phyloP scores from a whole-genome alignment of 192 early-diverging fungal genomes.

The Coemansia sp. region DNA sequence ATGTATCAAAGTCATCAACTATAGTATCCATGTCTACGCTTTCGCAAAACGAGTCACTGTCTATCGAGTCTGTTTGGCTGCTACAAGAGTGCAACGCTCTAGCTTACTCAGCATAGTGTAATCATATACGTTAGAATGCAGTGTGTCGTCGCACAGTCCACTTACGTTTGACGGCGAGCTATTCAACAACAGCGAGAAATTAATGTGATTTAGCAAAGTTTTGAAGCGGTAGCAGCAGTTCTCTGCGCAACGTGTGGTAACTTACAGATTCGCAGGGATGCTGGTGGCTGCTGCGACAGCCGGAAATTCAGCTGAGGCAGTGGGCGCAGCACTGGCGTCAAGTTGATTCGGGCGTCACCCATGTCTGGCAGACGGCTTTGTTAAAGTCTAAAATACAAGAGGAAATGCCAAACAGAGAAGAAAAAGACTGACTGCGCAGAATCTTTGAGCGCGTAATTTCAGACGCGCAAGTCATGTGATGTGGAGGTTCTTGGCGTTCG shows the following conservation, averaged over 20 bases:
- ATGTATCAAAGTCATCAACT: slow-evolving; percentile 11
- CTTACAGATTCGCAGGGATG: slow-evolving; percentile 16
- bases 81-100: neutral
- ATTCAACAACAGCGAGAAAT: neutral
- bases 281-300: slow-evolving; percentile 40
- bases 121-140: neutral
- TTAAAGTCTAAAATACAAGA: neutral
- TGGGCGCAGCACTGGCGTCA: slow-evolving; percentile 20
- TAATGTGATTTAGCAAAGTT: neutral
- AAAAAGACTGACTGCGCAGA: slow-evolving; percentile 4
- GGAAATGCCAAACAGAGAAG: neutral
- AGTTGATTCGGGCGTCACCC: slow-evolving; percentile 16
- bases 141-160: neutral
- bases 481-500: slow-evolving; percentile 1
- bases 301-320: slow-evolving; percentile 39
- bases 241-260: neutral
- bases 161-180: slow-evolving; percentile 15
- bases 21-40: neutral
- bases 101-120: neutral
- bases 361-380: neutral
- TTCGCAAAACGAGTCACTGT: slow-evolving; percentile 23
- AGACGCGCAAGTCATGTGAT: neutral
- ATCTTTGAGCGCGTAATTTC: neutral
- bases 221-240: neutral
- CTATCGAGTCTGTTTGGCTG: slow-evolving; percentile 44